These are phyloP conservation scores for Xerocomellus amylosporus DNA, from an alignment of 768 basidiomycete species.

Conservation along the genomic window DNA sequence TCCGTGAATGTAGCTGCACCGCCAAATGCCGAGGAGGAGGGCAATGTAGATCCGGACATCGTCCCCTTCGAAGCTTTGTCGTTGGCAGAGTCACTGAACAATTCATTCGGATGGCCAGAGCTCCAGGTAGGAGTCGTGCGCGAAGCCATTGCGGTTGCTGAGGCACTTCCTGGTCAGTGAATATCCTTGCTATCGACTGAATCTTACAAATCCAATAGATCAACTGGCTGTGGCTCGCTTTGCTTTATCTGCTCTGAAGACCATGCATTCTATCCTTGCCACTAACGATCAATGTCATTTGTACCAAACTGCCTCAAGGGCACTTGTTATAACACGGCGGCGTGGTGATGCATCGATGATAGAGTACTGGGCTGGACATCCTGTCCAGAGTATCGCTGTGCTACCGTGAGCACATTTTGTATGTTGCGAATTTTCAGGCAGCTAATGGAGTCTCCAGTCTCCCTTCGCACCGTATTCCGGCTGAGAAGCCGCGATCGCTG, in stretches of 20 bases:
- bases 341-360: constrained; percentile 70
- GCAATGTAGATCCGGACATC: constrained; percentile 9
- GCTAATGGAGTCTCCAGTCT: constrained; percentile 44
- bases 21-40: constrained; percentile 24
- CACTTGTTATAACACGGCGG: constrained; percentile 68
- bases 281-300: constrained; percentile 79
- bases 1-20: constrained; percentile 53
- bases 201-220: constrained; percentile 47
- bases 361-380: constrained; percentile 85
- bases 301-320: constrained; percentile 67
- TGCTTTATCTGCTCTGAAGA: constrained; percentile 81
- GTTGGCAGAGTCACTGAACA: constrained; percentile 36
- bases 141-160: constrained; percentile 88
- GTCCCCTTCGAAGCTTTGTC: constrained; percentile 39
- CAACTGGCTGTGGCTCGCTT: constrained; percentile 83
- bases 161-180: constrained; percentile 79
- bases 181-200: neutral
- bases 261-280: constrained; percentile 64
- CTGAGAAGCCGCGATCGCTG: constrained; percentile 66
- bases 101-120: constrained; percentile 89
- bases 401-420: constrained; percentile 54
- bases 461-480: constrained; percentile 64
- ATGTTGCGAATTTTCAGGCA: neutral
- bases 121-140: constrained; percentile 91
- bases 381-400: constrained; percentile 76